A percentile compares a stretch with the other conserved stretches of the same genome.
These are phyloP conservation scores for Cystoderma amianthinum DNA, from an alignment of 768 basidiomycete species.

Conservation along the genomic window DNA sequence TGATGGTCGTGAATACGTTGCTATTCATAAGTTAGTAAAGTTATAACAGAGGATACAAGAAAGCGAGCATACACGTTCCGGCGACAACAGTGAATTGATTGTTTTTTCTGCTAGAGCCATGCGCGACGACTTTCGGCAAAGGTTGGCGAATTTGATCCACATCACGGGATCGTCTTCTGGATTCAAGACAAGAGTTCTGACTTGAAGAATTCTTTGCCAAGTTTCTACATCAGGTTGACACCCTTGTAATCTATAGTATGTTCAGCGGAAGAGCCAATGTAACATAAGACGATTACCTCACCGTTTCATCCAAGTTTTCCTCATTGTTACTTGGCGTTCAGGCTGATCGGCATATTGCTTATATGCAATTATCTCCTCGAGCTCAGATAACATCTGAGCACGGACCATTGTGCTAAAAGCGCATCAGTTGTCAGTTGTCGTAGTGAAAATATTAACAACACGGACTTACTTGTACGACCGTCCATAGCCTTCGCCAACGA, in stretches of 20 bases:
- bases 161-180: constrained; percentile 94
- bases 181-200: constrained; percentile 86
- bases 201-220: constrained; percentile 97
- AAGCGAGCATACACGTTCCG: constrained; percentile 45
- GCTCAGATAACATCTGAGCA: constrained; percentile 95
- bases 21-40: constrained; percentile 12
- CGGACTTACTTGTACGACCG: constrained; percentile 83
- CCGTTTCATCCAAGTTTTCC: constrained; percentile 98
- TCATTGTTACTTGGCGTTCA: constrained; percentile 84
- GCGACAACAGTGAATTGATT: constrained; percentile 82
- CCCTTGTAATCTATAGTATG: constrained; percentile 65
- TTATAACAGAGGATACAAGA: background rate
- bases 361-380: constrained; percentile 96
- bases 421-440: constrained; percentile 2
- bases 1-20: constrained; percentile 46
- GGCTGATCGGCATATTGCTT: constrained; percentile 93
- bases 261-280: background rate
- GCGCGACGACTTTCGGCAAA: constrained; percentile 92
- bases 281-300: constrained; percentile 19
- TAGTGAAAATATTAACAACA: background rate
- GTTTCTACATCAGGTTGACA: constrained; percentile 98
- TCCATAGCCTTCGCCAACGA: constrained; percentile 96
- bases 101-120: constrained; percentile 97
- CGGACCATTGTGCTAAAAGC: constrained; percentile 81
- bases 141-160: constrained; percentile 99